These are phyloP conservation scores for Lyophyllum semitale DNA, from an alignment of 768 basidiomycete species.

Conservation along the genomic window DNA sequence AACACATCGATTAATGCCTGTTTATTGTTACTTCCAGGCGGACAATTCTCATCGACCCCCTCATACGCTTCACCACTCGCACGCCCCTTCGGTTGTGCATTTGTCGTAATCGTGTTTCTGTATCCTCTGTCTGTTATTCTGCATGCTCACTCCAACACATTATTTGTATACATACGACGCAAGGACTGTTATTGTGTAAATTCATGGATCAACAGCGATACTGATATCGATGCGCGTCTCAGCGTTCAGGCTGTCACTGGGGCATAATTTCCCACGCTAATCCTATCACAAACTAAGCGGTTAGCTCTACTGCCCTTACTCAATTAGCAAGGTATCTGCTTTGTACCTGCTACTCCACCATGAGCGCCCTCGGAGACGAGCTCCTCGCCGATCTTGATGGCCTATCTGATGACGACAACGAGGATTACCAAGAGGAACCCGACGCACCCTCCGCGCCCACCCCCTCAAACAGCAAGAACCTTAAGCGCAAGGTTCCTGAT, in stretches of 20 bases:
- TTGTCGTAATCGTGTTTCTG: too few relatives aligned
- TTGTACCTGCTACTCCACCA: conserved; percentile 29
- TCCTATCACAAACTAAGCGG: too few relatives aligned
- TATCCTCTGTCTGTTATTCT: too few relatives aligned
- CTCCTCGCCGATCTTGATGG: conserved; percentile 91
- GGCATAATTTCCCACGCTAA: too few relatives aligned
- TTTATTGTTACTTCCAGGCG: conserved; percentile 11
- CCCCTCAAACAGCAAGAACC: conserved; percentile 30
- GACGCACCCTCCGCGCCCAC: conserved; percentile 15
- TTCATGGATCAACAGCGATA: too few relatives aligned
- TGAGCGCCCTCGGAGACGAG: conserved; percentile 89
- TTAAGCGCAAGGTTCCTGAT: conserved; percentile 66
- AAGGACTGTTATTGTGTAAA: too few relatives aligned
- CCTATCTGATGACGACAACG: conserved; percentile 68
- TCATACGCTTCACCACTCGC: background rate
- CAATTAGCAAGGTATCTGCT: background rate
- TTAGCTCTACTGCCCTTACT: too few relatives aligned
- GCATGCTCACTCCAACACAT: too few relatives aligned
- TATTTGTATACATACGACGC: too few relatives aligned
- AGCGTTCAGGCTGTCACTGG: too few relatives aligned
- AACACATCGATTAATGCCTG: conserved; percentile 8
- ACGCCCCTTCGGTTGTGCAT: too few relatives aligned
- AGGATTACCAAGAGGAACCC: conserved; percentile 40
- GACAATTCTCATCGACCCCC: conserved; percentile 3
- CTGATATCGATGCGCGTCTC: too few relatives aligned